Evolutionary conservation across 148 eudicot species (phyloP).

Genomic region (Rhododendron ferrugineum): DNA sequence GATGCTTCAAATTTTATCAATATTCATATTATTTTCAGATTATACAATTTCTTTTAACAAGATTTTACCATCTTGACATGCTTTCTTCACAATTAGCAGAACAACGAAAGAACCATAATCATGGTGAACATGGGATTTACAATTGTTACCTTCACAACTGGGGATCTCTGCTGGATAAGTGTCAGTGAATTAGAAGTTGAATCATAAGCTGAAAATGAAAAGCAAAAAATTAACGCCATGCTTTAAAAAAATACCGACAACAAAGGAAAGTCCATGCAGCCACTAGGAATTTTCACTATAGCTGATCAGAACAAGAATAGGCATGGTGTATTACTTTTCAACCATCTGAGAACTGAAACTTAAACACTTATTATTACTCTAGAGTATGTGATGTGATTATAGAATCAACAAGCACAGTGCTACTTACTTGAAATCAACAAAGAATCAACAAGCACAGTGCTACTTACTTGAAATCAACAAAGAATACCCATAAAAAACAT

Average conservation of each 20-base stretch:
- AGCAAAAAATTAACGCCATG: conserved; percentile 4
- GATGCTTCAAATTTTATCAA: neutral
- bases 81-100: neutral
- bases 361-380: neutral
- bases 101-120: neutral
- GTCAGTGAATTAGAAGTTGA: conserved; percentile 42
- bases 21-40: neutral
- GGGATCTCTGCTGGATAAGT: conserved; percentile 88
- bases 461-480: neutral
- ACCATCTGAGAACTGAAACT: neutral
- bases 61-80: neutral
- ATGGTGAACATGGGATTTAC: neutral
- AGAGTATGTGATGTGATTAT: neutral
- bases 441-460: neutral
- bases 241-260: neutral
- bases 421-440: neutral
- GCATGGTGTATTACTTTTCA: neutral
- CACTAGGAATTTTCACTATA: neutral
- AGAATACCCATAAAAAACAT: neutral
- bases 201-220: conserved; percentile 53
- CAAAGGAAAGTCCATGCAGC: neutral
- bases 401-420: neutral
- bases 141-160: conserved; percentile 65
- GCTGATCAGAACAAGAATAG: neutral
- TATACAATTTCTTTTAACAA: neutral